Conservation (phyloP, 257 asterid genomes). For the Parsonsia alboflavescens region DNA sequence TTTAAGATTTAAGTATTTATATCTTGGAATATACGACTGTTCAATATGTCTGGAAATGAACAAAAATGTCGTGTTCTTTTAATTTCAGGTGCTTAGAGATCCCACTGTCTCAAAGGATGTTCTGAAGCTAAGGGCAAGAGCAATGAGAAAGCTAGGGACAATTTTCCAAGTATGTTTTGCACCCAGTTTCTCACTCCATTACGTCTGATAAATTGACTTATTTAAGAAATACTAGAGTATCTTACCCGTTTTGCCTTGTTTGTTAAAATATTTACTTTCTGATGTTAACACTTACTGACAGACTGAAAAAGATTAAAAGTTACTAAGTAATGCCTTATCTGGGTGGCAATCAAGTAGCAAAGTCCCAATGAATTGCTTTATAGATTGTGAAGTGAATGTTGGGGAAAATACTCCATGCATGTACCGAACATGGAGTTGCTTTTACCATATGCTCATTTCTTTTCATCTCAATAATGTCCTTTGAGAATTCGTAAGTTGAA, state of each 20-base stretch:
- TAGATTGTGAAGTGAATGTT: neutral
- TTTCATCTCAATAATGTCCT: neutral
- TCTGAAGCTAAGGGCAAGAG: slow-evolving; percentile 59
- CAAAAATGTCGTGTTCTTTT: neutral
- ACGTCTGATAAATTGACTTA: neutral
- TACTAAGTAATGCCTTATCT: neutral
- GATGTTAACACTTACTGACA: neutral
- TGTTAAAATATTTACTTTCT: neutral
- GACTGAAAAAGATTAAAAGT: neutral
- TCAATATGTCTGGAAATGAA: neutral
- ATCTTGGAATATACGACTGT: neutral
- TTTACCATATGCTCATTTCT: neutral
- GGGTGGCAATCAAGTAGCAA: neutral
- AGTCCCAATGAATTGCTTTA: neutral
- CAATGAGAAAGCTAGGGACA: slow-evolving; percentile 64
- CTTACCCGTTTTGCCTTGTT: neutral
- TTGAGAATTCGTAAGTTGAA: neutral
- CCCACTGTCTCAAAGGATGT: slow-evolving; percentile 56
- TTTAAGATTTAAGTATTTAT: neutral
- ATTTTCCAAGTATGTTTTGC: slow-evolving; percentile 59
- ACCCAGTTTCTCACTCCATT: neutral
- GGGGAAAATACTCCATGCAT: neutral
- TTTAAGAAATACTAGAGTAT: neutral
- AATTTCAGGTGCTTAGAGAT: slow-evolving; percentile 65
- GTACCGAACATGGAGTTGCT: neutral